A percentile compares a stretch with the other conserved stretches of the same genome.
Conservation (phyloP, 129 eudicot species). For the Logfia minima region DNA sequence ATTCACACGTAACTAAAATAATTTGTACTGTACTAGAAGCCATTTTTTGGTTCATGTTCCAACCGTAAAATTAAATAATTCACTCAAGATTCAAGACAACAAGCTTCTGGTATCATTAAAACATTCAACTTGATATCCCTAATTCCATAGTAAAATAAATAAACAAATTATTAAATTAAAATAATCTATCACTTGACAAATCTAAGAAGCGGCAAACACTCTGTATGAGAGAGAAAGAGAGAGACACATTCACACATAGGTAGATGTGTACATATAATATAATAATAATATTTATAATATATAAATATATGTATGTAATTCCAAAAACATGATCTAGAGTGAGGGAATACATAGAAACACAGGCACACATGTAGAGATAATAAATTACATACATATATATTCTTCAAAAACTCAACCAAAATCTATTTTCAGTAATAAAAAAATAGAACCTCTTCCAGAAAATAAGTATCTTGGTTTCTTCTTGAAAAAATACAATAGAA, state of each 20-base stretch:
- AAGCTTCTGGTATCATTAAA: neutral
- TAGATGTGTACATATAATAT: neutral
- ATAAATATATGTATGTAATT: neutral
- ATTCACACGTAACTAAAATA: slow-evolving; percentile 6
- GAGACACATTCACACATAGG: neutral
- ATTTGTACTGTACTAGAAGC: neutral
- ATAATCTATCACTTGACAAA: neutral
- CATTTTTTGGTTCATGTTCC: neutral
- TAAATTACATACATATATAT: neutral
- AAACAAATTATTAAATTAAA: too few species aligned
- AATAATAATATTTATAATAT: neutral
- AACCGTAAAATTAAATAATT: neutral
- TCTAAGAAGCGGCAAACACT: slow-evolving; percentile 4
- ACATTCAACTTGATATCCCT: neutral
- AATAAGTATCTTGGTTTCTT: neutral
- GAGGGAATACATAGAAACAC: neutral
- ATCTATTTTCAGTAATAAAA: too few species aligned
- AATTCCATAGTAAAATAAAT: neutral
- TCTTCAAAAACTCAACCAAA: neutral
- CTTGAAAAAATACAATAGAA: neutral
- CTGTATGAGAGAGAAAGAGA: neutral
- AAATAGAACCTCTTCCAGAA: neutral
- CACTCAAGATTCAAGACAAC: neutral
- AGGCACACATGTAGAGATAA: neutral
- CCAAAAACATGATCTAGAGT: slow-evolving; percentile 17